Evolutionary conservation across 2,329 filamentous ascomycete species (phyloP), one percentile per base, ranked within the genome.

Genomic region (Zymoseptoria crescenta): DNA sequence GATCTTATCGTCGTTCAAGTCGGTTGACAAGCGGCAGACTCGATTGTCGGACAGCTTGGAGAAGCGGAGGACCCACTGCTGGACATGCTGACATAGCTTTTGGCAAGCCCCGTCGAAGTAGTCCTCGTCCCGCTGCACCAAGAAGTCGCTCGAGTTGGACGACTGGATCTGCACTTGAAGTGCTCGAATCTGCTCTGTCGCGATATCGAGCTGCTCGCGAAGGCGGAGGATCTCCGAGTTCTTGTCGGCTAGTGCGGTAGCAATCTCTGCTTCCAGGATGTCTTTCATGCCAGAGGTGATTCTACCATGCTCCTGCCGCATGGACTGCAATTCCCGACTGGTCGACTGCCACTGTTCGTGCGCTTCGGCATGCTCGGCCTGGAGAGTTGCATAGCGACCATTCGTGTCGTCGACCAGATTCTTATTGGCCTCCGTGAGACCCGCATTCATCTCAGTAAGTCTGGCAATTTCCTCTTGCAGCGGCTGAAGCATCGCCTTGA

Each of bases 61-160:
- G 79, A 99, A 99, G 70, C 94, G 89, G 66, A 96, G 79, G 55
- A 99, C 91, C 94, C 94, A 99, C 76, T 96, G 91, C 74, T 96
- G 92, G 49, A 96, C 91, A 72, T 96, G 92, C 67, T 93, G 89
- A 75, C 91, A 99, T 51, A 99, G 85, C 74, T 95, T 88, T 74
- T 96, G 91, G 73, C 94, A 99, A 49, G 92, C 89, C 68, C 85
- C 85, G 70, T 96, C 91, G 71, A 99, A 97, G 79, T 96, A 92
- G 76, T 96, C 92, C 73, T 96, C 92, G 70, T 96, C 91, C 65
- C 84, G 85, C 62, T 91, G 80, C 54, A 83, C 83, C 63, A 97
- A 85, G 76, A 95, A 93, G 65, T 89, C 84, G 68, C 90, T 87
- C 2, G 65, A 61, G 58, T 80, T 79, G 35, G 81, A 78, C 2